phyloP scores from a whole-genome alignment of 768 basidiomycete genomes.

The Suillus plorans region DNA sequence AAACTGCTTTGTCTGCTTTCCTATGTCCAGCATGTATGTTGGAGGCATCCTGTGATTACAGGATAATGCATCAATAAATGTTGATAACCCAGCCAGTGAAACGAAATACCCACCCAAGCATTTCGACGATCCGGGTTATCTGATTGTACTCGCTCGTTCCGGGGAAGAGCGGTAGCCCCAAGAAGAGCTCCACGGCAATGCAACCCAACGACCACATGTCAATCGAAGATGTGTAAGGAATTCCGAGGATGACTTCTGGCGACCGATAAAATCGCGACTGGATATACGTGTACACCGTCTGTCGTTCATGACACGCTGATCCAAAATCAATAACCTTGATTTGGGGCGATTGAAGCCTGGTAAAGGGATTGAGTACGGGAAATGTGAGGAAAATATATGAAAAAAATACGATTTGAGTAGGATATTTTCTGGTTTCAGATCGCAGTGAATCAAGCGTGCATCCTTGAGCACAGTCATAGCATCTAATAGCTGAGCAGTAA shows the following conservation, averaged over 20 bases:
- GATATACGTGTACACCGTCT: slow-evolving; percentile 99
- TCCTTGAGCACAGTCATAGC: slow-evolving; percentile 92
- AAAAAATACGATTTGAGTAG: slow-evolving; percentile 82
- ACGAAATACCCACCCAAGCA: slow-evolving; percentile 80
- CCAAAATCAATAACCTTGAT: slow-evolving; percentile 99
- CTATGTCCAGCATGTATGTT: slow-evolving; percentile 89
- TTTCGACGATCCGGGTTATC: slow-evolving; percentile 93
- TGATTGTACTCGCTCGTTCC: slow-evolving; percentile 99
- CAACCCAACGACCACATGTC: slow-evolving; percentile 99
- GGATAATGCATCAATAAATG: neutral
- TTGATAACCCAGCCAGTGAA: neutral
- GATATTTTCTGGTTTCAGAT: slow-evolving; percentile 98
- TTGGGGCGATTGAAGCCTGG: slow-evolving; percentile 90
- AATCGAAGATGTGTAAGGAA: slow-evolving; percentile 92
- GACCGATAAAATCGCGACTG: slow-evolving; percentile 98
- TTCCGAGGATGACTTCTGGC: slow-evolving; percentile 93
- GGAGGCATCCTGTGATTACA: slow-evolving; percentile 73
- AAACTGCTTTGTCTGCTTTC: slow-evolving; percentile 93
- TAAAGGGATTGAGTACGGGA: slow-evolving; percentile 4
- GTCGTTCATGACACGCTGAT: slow-evolving; percentile 96
- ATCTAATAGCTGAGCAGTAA: slow-evolving; percentile 94
- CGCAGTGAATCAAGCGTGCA: slow-evolving; percentile 95
- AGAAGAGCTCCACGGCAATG: slow-evolving; percentile 96
- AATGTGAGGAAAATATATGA: neutral
- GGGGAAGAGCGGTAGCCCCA: slow-evolving; percentile 94